Conservation (phyloP, 129 eudicot genomes). For the Glebionis coronaria region DNA sequence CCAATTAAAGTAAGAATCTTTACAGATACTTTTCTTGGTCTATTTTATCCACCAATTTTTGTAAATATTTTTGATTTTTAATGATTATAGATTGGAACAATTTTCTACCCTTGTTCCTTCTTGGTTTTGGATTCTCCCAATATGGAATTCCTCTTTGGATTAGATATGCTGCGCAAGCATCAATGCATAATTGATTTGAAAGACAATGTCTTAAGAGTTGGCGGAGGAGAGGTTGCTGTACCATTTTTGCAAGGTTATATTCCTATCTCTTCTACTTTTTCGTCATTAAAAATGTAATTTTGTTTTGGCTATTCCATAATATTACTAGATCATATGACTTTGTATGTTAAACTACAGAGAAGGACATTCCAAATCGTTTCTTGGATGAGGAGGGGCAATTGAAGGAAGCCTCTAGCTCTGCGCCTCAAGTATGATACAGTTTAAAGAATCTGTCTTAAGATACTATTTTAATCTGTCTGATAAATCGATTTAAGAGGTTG, state of each 20-base stretch:
- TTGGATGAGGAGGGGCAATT: constrained; percentile 71
- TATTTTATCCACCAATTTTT: not conserved
- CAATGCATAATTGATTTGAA: constrained; percentile 97
- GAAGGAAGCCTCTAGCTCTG: constrained; percentile 91
- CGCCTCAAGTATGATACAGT: constrained; percentile 60
- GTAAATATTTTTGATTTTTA: not conserved
- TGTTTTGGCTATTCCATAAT: not conserved
- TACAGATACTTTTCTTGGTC: not conserved
- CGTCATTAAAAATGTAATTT: too few species aligned
- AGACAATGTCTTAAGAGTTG: constrained; percentile 92
- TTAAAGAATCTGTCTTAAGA: not conserved
- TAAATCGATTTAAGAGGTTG: not conserved
- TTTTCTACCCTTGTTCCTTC: constrained; percentile 87
- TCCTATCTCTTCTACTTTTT: too few species aligned
- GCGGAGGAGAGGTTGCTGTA: constrained; percentile 96
- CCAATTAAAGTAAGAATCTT: constrained; percentile 75
- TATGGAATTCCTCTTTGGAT: constrained; percentile 96
- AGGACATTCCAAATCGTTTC: constrained; percentile 79
- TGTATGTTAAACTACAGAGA: constrained; percentile 42
- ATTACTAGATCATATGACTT: not conserved
- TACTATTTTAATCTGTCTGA: not conserved
- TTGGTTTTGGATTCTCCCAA: constrained; percentile 91
- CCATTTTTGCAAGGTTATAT: constrained; percentile 75
- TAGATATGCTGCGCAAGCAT: constrained; percentile 95
- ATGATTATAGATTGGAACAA: constrained; percentile 67